Percentiles rank a stretch among this genome's conserved stretches.
Evolutionary conservation across 768 basidiomycete species (phyloP).

Genomic region (Leccinum rimulosum): DNA sequence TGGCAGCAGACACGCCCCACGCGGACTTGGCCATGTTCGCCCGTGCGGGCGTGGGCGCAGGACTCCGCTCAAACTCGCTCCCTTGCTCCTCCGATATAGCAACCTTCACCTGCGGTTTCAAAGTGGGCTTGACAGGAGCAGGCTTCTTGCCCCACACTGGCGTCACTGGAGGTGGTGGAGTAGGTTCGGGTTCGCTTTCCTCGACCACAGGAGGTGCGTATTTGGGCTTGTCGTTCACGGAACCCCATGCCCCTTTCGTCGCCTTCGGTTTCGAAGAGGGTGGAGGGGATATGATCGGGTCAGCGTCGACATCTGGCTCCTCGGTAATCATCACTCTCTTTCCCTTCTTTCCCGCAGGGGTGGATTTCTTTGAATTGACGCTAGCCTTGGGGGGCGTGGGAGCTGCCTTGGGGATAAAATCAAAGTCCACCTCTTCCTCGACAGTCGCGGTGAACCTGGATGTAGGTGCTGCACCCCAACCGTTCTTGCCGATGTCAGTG

Average conservation of each 20-base stretch:
- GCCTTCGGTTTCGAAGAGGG: slow-evolving; percentile 12
- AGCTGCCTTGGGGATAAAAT: neutral
- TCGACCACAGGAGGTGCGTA: neutral
- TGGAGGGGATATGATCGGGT: slow-evolving; percentile 13
- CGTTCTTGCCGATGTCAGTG: slow-evolving; percentile 10
- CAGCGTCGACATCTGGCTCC: slow-evolving; percentile 27
- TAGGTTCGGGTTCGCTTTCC: slow-evolving; percentile 15
- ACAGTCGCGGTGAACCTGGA: neutral
- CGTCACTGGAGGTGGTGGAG: neutral
- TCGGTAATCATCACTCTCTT: slow-evolving; percentile 28
- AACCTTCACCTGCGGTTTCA: slow-evolving; percentile 21
- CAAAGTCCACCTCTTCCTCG: slow-evolving; percentile 11
- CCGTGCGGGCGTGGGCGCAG: slow-evolving; percentile 3
- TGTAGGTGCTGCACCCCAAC: slow-evolving; percentile 9
- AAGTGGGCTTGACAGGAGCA: neutral
- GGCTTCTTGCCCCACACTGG: slow-evolving; percentile 17
- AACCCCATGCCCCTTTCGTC: slow-evolving; percentile 20
- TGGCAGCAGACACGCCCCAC: slow-evolving; percentile 10
- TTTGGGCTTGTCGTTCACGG: slow-evolving; percentile 24
- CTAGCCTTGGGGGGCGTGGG: slow-evolving; percentile 7
- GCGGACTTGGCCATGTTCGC: slow-evolving; percentile 19
- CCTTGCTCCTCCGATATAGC: slow-evolving; percentile 20
- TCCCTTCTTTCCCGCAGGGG: slow-evolving; percentile 16
- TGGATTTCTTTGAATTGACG: slow-evolving; percentile 13
- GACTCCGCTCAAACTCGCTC: slow-evolving; percentile 8